Evolutionary conservation across 2,329 filamentous ascomycete species (phyloP), one percentile per base, ranked within the genome.

Genomic region (Tetracladium maxilliforme): DNA sequence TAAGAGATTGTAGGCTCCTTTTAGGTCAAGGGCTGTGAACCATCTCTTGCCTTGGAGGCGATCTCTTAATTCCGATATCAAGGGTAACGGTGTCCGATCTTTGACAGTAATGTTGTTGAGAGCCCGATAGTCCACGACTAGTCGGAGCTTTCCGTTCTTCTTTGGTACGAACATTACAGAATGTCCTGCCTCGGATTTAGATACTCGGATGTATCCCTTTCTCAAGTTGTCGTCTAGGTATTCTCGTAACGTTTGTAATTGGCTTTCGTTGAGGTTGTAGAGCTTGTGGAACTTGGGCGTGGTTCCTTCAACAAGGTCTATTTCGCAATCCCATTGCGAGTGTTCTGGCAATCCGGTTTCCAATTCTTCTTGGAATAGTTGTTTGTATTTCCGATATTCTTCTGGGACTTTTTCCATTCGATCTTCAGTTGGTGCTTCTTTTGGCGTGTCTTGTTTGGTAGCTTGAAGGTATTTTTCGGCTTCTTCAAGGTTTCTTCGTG

Each of bases 51-150:
- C 25, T 3, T 22, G 14, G 7, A 56, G 19, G 2, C 29, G 12
- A 16, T 40, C 27, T 16, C 45, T 25, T 1, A 41, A 44, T 26
- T 55, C 40, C 9, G 25, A 28, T 19, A 54, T 48, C 3, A 49
- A 27, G 0, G 36, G 45, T 12, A 51, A 25, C 4, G 35, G 33
- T 30, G 48, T 48, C 2, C 35, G 24, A 29, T 53, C 38, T 33
- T 52, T 49, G 14, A 40, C 38, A 4, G 39, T 52, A n/a, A 50
- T 30, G 1, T 30, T 29, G 25, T 54, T 56, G 1, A 54, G 32
- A 1, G 18, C 30, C 24, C 37, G 23, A 32, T 54, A 56, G 29
- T 55, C 37, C 6, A 54, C 34, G 33, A 33, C 53, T 21, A 54
- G 26, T 12, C 34, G 30, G 7, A 48, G 26, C 6, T 29, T 34